Conservation (phyloP, 2,329 filamentous ascomycete species). For the Alternaria sp. region DNA sequence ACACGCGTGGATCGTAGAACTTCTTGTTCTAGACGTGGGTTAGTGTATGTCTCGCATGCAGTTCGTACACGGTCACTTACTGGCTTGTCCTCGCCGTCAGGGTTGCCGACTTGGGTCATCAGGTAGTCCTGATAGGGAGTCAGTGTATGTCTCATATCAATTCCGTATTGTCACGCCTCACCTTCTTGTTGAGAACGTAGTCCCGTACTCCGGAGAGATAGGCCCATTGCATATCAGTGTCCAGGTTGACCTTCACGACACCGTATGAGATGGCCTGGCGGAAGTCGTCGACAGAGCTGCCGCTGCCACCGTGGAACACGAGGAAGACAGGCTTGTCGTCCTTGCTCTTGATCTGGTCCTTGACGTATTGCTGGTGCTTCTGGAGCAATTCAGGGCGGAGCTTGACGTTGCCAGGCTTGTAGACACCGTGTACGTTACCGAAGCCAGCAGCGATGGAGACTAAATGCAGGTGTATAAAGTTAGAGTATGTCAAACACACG, state of each 20-base stretch:
- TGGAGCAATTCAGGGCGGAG: constrained; percentile 93
- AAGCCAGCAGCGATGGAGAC: constrained; percentile 83
- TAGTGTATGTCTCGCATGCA: not conserved
- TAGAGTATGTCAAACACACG: not conserved
- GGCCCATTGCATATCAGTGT: constrained; percentile 92
- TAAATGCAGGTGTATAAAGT: not conserved
- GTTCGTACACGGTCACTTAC: not conserved
- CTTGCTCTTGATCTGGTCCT: constrained; percentile 66
- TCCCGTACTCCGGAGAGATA: constrained; percentile 94
- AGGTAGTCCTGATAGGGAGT: not conserved
- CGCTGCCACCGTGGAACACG: constrained; percentile 98
- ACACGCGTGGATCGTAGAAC: constrained; percentile 46
- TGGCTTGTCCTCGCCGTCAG: constrained; percentile 94
- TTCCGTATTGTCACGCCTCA: constrained; percentile 47
- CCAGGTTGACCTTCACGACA: constrained; percentile 99
- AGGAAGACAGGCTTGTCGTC: constrained; percentile 81
- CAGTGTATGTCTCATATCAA: not conserved
- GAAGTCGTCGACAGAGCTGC: constrained; percentile 90
- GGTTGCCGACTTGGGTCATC: constrained; percentile 71
- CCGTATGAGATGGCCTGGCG: constrained; percentile 67
- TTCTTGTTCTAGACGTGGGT: constrained; percentile 79
- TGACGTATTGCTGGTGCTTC: constrained; percentile 95
- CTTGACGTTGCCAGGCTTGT: constrained; percentile 56
- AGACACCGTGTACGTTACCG: constrained; percentile 96
- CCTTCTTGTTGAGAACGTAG: constrained; percentile 84